These are phyloP conservation scores for Viola pubescens DNA, from an alignment of 441 rosid species.

Conservation along the genomic window DNA sequence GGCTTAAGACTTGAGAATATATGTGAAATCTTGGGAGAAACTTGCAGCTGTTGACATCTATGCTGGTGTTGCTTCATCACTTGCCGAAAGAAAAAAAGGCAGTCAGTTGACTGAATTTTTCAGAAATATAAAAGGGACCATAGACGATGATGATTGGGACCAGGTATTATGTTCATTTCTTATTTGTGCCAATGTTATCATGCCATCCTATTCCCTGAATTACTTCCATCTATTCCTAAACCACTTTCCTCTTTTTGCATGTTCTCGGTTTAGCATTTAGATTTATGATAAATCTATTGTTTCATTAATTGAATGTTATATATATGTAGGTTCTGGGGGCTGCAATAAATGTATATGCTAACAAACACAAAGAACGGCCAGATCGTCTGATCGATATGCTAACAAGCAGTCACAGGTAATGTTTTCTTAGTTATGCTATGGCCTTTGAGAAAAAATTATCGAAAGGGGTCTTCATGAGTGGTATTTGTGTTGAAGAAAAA, in stretches of 20 bases:
- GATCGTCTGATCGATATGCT: slow-evolving; percentile 97
- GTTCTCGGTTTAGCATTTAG: not conserved
- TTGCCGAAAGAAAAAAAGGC: slow-evolving; percentile 90
- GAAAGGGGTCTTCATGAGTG: not conserved
- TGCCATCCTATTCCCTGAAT: not conserved
- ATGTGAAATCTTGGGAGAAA: slow-evolving; percentile 11
- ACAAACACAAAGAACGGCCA: slow-evolving; percentile 94
- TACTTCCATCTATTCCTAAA: not conserved
- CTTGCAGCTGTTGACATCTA: slow-evolving; percentile 88
- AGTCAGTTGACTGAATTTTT: slow-evolving; percentile 89
- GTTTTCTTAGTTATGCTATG: not conserved
- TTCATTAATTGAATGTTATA: not conserved
- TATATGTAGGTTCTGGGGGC: slow-evolving; percentile 78
- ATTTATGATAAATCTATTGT: not conserved
- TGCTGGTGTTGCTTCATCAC: slow-evolving; percentile 94
- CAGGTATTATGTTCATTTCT: slow-evolving; percentile 46
- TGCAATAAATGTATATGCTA: slow-evolving; percentile 92
- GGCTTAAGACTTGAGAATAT: not conserved
- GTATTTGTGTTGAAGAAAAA: no score
- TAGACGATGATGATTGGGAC: slow-evolving; percentile 93
- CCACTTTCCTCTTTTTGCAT: not conserved
- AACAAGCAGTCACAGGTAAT: slow-evolving; percentile 90
- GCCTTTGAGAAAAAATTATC: no score
- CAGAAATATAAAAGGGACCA: slow-evolving; percentile 87
- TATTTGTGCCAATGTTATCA: not conserved